phyloP scores from a whole-genome alignment of 345 rosid genomes.

The Cochlearia excelsa region DNA sequence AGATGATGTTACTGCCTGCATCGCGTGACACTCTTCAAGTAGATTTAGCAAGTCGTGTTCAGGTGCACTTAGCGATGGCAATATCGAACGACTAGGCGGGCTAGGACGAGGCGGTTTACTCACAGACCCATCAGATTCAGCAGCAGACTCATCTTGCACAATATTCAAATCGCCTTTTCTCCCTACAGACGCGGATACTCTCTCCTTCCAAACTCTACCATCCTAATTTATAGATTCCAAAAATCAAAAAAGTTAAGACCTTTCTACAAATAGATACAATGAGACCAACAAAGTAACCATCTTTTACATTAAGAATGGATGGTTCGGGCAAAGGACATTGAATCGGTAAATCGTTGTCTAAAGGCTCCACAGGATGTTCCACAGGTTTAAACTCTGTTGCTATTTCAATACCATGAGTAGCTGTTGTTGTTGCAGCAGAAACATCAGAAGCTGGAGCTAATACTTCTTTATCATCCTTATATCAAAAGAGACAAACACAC shows the following conservation, averaged over 20 bases:
- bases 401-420: conserved; percentile 83
- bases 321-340: conserved; percentile 91
- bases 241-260: conserved; percentile 4
- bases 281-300: not conserved
- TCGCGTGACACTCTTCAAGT: conserved; percentile 77
- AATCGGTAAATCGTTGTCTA: conserved; percentile 71
- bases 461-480: conserved; percentile 66
- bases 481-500: conserved; percentile 7
- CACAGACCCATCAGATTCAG: conserved; percentile 40
- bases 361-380: conserved; percentile 86
- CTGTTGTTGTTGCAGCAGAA: conserved; percentile 36
- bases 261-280: conserved; percentile 2
- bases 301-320: conserved; percentile 77
- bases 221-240: conserved; percentile 48
- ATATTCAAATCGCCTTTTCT: conserved; percentile 63
- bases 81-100: conserved; percentile 49
- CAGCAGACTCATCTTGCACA: conserved; percentile 51
- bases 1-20: conserved; percentile 50
- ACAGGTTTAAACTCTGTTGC: conserved; percentile 90
- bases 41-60: conserved; percentile 79
- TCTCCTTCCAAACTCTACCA: conserved; percentile 93
- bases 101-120: conserved; percentile 45
- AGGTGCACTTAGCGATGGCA: conserved; percentile 90
- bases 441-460: conserved; percentile 55
- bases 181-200: conserved; percentile 59